Percentiles rank a stretch among this genome's conserved stretches.
Conservation (phyloP, 164 flowering plant species). For the Akebia trifoliata region DNA sequence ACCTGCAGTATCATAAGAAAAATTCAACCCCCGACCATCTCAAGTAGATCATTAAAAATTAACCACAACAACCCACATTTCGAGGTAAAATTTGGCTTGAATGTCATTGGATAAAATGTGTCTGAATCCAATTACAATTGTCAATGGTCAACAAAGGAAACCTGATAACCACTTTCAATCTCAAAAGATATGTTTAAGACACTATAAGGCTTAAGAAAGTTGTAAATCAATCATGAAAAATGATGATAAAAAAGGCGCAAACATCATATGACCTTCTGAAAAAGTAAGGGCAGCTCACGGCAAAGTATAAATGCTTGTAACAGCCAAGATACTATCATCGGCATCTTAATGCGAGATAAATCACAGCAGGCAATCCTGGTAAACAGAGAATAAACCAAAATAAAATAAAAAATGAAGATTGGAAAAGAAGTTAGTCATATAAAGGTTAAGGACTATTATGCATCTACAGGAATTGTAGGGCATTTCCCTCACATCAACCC, state of each 20-base stretch:
- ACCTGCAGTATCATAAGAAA: slow-evolving; percentile 44
- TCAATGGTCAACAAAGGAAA: background rate
- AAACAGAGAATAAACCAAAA: slow-evolving; percentile 9
- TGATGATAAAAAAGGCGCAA: background rate
- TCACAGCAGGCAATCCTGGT: slow-evolving; percentile 46
- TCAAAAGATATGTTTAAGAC: background rate
- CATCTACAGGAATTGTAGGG: background rate
- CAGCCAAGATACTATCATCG: slow-evolving; percentile 48
- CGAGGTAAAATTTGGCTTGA: background rate
- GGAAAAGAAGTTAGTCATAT: background rate
- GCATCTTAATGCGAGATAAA: slow-evolving; percentile 31
- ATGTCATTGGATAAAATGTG: no score
- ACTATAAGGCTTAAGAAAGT: background rate
- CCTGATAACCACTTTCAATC: background rate
- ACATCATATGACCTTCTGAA: slow-evolving; percentile 55
- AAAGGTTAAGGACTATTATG: background rate
- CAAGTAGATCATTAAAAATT: background rate
- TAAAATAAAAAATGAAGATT: no score
- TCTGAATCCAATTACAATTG: no score
- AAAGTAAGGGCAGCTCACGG: slow-evolving; percentile 67
- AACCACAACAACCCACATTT: background rate
- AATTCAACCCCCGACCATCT: background rate
- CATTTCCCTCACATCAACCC: no score
- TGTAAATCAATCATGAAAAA: background rate
- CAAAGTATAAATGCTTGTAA: slow-evolving; percentile 60